Percentiles rank a stretch among this genome's conserved stretches.
Evolutionary conservation across 257 asterid genomes (phyloP).

Genomic region (Perilla frutescens): DNA sequence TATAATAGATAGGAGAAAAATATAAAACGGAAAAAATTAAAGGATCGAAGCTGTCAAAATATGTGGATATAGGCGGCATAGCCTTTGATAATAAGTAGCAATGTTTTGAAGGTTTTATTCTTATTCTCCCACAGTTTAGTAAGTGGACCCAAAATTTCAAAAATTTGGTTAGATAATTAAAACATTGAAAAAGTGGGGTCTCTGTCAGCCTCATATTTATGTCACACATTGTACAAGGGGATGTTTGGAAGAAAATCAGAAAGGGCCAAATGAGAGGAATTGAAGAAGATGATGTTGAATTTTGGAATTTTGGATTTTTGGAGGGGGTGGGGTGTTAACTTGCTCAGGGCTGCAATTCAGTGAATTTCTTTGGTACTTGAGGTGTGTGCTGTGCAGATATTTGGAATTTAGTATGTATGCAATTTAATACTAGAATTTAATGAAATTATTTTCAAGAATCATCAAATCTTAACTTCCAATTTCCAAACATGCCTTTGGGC

Average conservation of each 20-base stretch:
- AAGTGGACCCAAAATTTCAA: slow-evolving; percentile 27
- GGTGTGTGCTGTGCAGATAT: slow-evolving; percentile 21
- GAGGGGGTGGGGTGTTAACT: neutral
- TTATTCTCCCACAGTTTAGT: slow-evolving; percentile 36
- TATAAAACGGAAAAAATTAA: neutral
- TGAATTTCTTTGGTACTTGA: slow-evolving; percentile 36
- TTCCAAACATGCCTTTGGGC: slow-evolving; percentile 20
- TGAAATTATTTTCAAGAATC: neutral
- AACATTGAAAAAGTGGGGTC: slow-evolving; percentile 42
- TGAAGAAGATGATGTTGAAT: slow-evolving; percentile 18
- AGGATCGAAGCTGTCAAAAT: neutral
- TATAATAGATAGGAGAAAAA: no score
- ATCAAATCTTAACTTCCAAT: neutral
- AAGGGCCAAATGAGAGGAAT: slow-evolving; percentile 29
- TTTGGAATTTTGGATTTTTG: slow-evolving; percentile 19
- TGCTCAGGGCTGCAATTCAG: slow-evolving; percentile 25
- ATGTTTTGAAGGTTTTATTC: slow-evolving; percentile 35
- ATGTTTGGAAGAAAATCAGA: slow-evolving; percentile 54
- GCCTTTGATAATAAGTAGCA: slow-evolving; percentile 8
- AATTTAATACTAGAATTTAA: neutral
- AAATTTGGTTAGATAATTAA: slow-evolving; percentile 32
- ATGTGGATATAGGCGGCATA: slow-evolving; percentile 7
- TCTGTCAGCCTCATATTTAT: slow-evolving; percentile 51
- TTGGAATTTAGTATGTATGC: slow-evolving; percentile 21
- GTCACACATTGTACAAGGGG: slow-evolving; percentile 52